Base-by-base conservation (phyloP, 164 flowering plant genomes). In the Brasenia schreberi region DNA sequence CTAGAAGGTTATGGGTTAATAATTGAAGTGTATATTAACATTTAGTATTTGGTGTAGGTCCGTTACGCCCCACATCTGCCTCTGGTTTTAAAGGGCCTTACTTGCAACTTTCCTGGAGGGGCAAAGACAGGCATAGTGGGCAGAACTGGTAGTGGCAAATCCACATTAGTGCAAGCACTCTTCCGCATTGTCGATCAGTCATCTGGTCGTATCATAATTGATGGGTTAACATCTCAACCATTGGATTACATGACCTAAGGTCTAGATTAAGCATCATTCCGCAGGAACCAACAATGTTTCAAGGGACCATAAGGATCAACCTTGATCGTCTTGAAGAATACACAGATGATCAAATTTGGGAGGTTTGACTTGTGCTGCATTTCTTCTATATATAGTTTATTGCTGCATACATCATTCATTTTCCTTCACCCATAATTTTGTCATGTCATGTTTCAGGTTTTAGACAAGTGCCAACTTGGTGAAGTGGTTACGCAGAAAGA, bases 401-500 rank as follows among this genome's bases (percentile, higher is more conserved):
- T 7, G 16, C 10, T 17, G 23, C 19, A 7, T 61, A 7, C 19
- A 17, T 0, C 0, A 14, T 61, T 12, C 18, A 19, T 12, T 19
- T 63, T 4, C 42, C 9, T 33, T 12, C 4, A 7, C 12, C 53
- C 12, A 45, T 45, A 4, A 7, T 45, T 45, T 45, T 2, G 7
- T 7, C 53, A 45, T 60, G 19, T 60, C n/a, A n/a, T 5, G 62
- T 19, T 60, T 60, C 23, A 60, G 62, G 62, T 12, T 60, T 19
- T 60, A n/a, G 62, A 60, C 62, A 60, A 19, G n/a, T 60, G 62
- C 23, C 62, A 60, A 61, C 75, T 81, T 44, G 81, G 78, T 18
- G 81, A 81, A 23, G 80, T 70, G 64, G 79, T 79, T 0, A 67
- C 79, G 61, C 74, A 65, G 64, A 77, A 77, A 56, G 82, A 74